Percentiles rank a stretch among this genome's conserved stretches.
phyloP scores from a whole-genome alignment of 2,329 filamentous ascomycete species.

The Penicillium sp. region DNA sequence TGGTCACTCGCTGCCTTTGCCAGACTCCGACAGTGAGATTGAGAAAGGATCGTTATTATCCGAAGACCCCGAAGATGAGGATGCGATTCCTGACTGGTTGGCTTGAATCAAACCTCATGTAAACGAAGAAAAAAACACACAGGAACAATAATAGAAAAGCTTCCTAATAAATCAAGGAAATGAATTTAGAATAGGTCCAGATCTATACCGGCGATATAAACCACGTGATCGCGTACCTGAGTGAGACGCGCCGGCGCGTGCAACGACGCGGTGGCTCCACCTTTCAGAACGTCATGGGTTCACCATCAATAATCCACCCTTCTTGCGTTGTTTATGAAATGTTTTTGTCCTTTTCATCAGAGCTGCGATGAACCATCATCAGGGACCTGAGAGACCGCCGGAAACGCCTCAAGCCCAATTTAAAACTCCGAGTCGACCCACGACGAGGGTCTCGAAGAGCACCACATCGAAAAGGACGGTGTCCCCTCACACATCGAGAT shows the following conservation, averaged over 20 bases:
- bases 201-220: background rate
- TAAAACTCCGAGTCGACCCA: slow-evolving; percentile 23
- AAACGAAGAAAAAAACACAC: background rate
- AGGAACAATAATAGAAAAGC: background rate
- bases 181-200: background rate
- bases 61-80: slow-evolving; percentile 65
- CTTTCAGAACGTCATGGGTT: slow-evolving; percentile 17
- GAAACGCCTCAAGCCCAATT: slow-evolving; percentile 19
- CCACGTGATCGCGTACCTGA: slow-evolving; percentile 6
- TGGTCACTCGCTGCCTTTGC: background rate
- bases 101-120: slow-evolving; percentile 27
- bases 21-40: slow-evolving; percentile 34
- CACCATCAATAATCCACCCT: background rate
- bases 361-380: slow-evolving; percentile 31
- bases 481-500: slow-evolving; percentile 16
- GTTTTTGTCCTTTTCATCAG: background rate
- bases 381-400: slow-evolving; percentile 12
- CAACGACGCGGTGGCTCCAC: slow-evolving; percentile 1
- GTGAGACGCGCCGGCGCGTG: slow-evolving; percentile 16
- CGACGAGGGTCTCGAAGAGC: slow-evolving; percentile 15
- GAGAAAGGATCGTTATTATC: slow-evolving; percentile 56
- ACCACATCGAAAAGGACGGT: slow-evolving; percentile 15
- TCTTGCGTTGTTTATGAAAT: background rate
- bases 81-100: slow-evolving; percentile 65
- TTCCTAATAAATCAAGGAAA: background rate